Conservation (phyloP, 129 eudicot species). For the Chrysanthemum seticuspe region DNA sequence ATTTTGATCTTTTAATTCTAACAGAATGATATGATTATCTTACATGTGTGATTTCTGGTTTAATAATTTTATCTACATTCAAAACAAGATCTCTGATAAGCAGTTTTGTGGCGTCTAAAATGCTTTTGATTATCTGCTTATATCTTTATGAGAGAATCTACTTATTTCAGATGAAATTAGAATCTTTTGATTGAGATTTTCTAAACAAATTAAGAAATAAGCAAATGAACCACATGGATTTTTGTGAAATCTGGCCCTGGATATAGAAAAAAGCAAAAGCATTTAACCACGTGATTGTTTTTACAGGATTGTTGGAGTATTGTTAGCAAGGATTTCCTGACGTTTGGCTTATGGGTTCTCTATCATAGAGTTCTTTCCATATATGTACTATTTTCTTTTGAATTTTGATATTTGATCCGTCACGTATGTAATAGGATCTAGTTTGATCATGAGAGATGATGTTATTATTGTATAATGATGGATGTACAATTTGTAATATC, state of each 20-base stretch:
- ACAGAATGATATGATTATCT: too few relatives aligned
- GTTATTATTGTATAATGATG: conserved; percentile 13
- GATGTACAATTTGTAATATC: conserved; percentile 46
- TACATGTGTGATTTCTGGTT: too few relatives aligned
- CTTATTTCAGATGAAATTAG: too few relatives aligned
- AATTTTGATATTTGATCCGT: conserved; percentile 2
- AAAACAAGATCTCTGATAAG: too few relatives aligned
- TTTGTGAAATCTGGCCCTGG: not conserved
- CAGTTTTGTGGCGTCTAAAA: too few relatives aligned
- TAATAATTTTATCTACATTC: too few relatives aligned
- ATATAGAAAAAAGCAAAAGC: conserved; percentile 6
- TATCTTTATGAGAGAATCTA: too few relatives aligned
- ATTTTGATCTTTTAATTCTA: too few relatives aligned
- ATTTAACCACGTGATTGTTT: conserved; percentile 31
- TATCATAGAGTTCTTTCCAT: conserved; percentile 52
- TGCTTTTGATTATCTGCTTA: too few relatives aligned
- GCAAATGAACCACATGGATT: too few relatives aligned
- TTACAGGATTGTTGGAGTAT: conserved; percentile 58
- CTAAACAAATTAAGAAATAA: too few relatives aligned
- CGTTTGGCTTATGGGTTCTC: conserved; percentile 52
- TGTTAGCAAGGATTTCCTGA: conserved; percentile 43
- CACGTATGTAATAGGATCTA: conserved; percentile 44
- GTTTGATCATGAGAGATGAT: conserved; percentile 39
- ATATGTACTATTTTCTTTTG: conserved; percentile 44
- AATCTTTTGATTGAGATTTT: too few relatives aligned